Evolutionary conservation across 306 rosid genomes (phyloP), one percentile per base, ranked within the genome.

Genomic region (Gastrolobium villosum): DNA sequence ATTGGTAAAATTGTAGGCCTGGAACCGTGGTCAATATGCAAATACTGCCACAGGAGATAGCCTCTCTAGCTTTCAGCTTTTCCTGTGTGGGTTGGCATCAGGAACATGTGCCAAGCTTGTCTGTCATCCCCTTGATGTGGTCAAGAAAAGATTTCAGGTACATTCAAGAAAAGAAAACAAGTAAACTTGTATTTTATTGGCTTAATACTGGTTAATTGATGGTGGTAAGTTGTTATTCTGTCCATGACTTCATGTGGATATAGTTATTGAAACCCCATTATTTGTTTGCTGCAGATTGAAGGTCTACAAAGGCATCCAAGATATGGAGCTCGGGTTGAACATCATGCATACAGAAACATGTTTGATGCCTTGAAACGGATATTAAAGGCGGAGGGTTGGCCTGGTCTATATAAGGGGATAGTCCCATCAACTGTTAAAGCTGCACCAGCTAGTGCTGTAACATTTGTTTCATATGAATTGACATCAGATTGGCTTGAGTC

Each of bases 71-170:
- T 84, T 93, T 84, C 98, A 96, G 80, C 92, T 88, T 81, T 84
- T 96, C 68, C 68, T 96, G 32, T 93, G 98, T 77, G 99, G 99
- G 64, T 83, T 93, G 75, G 94, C 91, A 10, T 89, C 99, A 10
- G 98, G 99, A 52, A 93, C 96, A 75, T 96, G 94, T 78, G 99
- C 98, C 71, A 96, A 93, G 86, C 96, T 96, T 77, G 94, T 89
- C 60, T 93, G 98, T 75, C 99, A 96, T 91, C 99, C 99, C 35
- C 98, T 96, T 66, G 98, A 93, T 77, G 99, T 96, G 35, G 98
- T 96, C 73, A 96, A 96, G 80, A 96, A 96, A 88, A 91, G 99
- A 86, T 96, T 96, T 85, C 97, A 96, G 98, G 99, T 90, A 82
- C 37, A 55, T 34, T 41, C 11, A 40, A 45, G 9, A 45, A 45